Conservation (phyloP, 805 yeast species). For the Debaryomyces maramus region DNA sequence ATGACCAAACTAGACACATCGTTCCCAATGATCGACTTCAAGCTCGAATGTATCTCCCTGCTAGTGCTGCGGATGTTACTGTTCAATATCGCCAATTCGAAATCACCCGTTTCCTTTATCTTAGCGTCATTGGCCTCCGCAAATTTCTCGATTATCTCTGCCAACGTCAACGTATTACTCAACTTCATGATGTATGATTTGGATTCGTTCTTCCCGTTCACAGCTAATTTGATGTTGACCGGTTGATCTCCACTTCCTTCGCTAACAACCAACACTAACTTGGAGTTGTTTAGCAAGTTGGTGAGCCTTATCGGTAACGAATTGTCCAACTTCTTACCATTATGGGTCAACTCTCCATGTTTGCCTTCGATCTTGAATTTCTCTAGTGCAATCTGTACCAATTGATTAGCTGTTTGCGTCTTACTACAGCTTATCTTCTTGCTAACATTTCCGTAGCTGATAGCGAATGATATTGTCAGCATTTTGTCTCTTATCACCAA, state of each 20-base stretch:
- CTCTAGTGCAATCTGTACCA: slow-evolving; percentile 20
- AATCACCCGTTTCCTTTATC: neutral
- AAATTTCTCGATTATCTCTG: slow-evolving; percentile 5
- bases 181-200: slow-evolving; percentile 5
- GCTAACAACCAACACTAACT: slow-evolving; percentile 21
- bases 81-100: slow-evolving; percentile 16
- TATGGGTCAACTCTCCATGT: slow-evolving; percentile 26
- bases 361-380: slow-evolving; percentile 24
- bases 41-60: slow-evolving; percentile 3
- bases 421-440: slow-evolving; percentile 30
- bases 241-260: slow-evolving; percentile 4
- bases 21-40: slow-evolving; percentile 20
- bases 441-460: slow-evolving; percentile 20
- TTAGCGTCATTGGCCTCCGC: slow-evolving; percentile 1
- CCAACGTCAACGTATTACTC: neutral
- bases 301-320: slow-evolving; percentile 34
- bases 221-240: slow-evolving; percentile 20
- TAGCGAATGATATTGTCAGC: slow-evolving; percentile 26
- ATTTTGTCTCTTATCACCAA: slow-evolving; percentile 7
- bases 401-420: slow-evolving; percentile 28
- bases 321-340: slow-evolving; percentile 31
- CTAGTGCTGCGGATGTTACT: neutral
- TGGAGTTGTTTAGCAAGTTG: slow-evolving; percentile 34
- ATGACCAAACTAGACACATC: slow-evolving; percentile 23
- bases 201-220: slow-evolving; percentile 6